Conservation (phyloP, 805 yeast species). For the Saturnispora zaruensis region DNA sequence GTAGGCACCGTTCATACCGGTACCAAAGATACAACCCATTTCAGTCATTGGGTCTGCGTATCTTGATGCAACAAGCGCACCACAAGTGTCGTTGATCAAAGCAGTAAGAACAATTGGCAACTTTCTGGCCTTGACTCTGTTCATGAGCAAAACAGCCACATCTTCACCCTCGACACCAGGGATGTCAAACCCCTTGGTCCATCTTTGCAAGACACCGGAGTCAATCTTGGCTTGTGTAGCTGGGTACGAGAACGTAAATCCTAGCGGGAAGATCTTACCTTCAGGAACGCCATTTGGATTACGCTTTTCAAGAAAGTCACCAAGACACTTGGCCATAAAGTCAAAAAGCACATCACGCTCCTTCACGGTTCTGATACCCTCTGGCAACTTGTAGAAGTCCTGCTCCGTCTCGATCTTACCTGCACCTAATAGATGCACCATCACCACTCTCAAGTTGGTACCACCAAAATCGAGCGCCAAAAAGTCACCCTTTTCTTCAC, state of each 20-base stretch:
- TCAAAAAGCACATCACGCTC: conserved; percentile 70
- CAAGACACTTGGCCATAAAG: conserved; percentile 81
- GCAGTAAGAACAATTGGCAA: conserved; percentile 90
- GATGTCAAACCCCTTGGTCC: conserved; percentile 98
- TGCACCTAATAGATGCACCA: conserved; percentile 53
- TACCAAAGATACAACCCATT: conserved; percentile 97
- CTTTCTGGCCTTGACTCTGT: conserved; percentile 52
- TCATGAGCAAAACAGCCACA: conserved; percentile 85
- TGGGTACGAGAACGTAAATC: conserved; percentile 96
- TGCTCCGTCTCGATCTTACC: conserved; percentile 82
- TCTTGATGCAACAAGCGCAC: conserved; percentile 93
- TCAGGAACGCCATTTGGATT: conserved; percentile 60
- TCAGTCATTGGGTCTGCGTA: conserved; percentile 85
- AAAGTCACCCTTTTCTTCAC: conserved; percentile 50
- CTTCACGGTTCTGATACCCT: conserved; percentile 67
- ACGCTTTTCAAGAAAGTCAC: conserved; percentile 55
- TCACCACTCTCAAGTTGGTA: conserved; percentile 51
- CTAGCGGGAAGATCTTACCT: conserved; percentile 60
- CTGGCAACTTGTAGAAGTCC: conserved; percentile 78
- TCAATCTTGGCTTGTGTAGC: conserved; percentile 74
- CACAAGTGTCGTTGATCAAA: conserved; percentile 93
- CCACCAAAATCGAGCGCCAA: conserved; percentile 57
- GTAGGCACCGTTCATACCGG: conserved; percentile 98
- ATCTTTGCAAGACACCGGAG: conserved; percentile 84
- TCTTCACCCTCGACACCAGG: conserved; percentile 92